phyloP scores from a whole-genome alignment of 306 rosid genomes.

The Acacia acuminata region DNA sequence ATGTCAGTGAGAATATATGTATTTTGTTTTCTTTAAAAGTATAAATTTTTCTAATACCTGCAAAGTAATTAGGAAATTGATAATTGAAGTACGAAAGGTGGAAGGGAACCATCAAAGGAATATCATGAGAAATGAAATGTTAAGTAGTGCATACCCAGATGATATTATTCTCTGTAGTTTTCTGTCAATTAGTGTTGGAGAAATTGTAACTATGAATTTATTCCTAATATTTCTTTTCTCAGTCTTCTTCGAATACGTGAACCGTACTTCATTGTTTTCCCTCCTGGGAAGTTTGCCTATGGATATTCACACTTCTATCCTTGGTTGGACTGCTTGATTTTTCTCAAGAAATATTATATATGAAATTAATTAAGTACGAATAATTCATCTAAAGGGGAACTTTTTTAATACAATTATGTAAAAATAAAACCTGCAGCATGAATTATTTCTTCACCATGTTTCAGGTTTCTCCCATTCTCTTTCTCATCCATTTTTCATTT shows the following conservation, averaged over 20 bases:
- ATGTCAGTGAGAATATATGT: not conserved
- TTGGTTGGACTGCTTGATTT: not conserved
- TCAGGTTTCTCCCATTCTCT: not conserved
- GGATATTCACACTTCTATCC: not conserved
- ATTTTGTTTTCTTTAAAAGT: not conserved
- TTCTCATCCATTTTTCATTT: too few relatives aligned
- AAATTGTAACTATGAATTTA: slow-evolving; percentile 15
- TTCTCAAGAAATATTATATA: not conserved
- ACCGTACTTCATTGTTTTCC: not conserved
- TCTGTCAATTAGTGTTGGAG: not conserved
- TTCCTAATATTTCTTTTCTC: not conserved
- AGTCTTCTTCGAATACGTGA: not conserved
- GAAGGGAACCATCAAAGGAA: not conserved
- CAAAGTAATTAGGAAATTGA: not conserved
- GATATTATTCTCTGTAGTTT: slow-evolving; percentile 1
- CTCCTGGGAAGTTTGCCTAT: not conserved
- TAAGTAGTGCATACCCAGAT: not conserved
- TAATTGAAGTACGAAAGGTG: not conserved
- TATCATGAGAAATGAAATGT: not conserved
- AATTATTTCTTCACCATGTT: not conserved
- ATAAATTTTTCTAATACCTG: not conserved
- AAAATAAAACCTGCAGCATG: not conserved
- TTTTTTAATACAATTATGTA: too few relatives aligned
- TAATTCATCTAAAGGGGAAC: too few relatives aligned
- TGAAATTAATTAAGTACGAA: too few relatives aligned